Evolutionary conservation across 139 green algal genomes (phyloP).

Genomic region (Chlamydomonas applanata): DNA sequence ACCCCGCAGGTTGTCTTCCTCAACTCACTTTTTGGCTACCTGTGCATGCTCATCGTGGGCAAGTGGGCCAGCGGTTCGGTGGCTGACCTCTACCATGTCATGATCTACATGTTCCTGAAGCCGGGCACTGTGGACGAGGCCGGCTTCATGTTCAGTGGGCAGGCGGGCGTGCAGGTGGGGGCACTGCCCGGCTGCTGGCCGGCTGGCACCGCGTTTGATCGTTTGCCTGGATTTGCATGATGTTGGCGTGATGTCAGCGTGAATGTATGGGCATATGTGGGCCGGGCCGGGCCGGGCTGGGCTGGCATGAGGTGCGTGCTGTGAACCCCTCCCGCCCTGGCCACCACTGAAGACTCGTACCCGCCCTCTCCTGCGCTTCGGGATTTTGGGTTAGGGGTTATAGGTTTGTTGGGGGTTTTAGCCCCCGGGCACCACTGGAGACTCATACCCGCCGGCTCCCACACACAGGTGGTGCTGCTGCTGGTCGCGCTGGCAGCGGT

Average conservation of each 20-base stretch:
- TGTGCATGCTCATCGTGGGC: slow-evolving; percentile 91
- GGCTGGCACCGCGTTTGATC: background rate
- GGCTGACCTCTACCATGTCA: slow-evolving; percentile 95
- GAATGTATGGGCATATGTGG: no score
- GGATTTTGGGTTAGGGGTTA: no score
- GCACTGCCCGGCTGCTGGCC: background rate
- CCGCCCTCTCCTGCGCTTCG: no score
- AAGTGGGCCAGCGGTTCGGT: slow-evolving; percentile 84
- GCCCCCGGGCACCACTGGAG: no score
- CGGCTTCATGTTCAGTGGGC: slow-evolving; percentile 53
- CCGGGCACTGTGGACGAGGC: slow-evolving; percentile 58
- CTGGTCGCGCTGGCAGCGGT: slow-evolving; percentile 80
- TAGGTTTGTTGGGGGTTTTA: no score
- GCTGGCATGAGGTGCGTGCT: no score
- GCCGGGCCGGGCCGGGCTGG: no score
- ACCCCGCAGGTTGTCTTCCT: slow-evolving; percentile 95
- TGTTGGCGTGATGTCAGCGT: no score
- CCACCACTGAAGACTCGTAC: no score
- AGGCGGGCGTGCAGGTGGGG: slow-evolving; percentile 30
- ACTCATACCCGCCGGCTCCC: no score
- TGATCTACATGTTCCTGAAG: slow-evolving; percentile 99
- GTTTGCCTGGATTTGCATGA: no score
- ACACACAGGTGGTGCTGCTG: slow-evolving; percentile 88
- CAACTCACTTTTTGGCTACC: slow-evolving; percentile 95
- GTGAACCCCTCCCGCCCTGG: no score